Base-by-base conservation (phyloP, 2,329 filamentous ascomycete species). In the Ilyonectria robusta region DNA sequence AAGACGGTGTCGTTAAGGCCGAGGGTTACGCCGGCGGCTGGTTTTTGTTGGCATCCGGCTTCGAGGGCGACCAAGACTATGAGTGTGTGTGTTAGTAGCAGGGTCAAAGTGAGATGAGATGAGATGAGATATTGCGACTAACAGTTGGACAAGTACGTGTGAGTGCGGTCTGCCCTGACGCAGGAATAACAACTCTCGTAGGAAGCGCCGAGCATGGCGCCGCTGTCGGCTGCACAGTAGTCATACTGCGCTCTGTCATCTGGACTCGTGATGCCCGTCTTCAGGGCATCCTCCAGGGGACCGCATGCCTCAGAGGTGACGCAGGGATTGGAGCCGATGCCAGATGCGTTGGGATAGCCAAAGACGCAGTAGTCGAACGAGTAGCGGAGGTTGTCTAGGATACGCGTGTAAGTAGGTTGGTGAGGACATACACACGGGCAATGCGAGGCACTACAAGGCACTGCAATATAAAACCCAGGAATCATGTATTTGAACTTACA, bases 351-450 rank as follows among this genome's bases (percentile, higher is more conserved):
- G 15, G 84, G 86, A 63, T 82, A 86, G 10, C 83, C 85, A 71
- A 87, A 86, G 53, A 89, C 71, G 73, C 87, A 89, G 67, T 84
- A 84, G 62, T 85, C 81, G 50, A 88, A 81, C 13, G 84, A 80
- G 73, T 86, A 88, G 68, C 86, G 81, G 48, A 88, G 74, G 69
- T 89, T 89, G 69, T 89, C 87, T 88, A 50, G 72, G 15, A 13
- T 26, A 29, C 29, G 15, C 21, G 58, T 11, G 44, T 50, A 11
- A 21, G 42, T 10, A 47, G n/a, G 31, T 67, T 54, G 64, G 21
- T 21, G 21, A 21, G 21, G 21, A 21, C 21, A 21, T 21, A 21
- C 21, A 21, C 21, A 21, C 21, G 21, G 21, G 21, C 21, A 21
- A 21, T 21, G 21, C 21, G 21, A 21, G 21, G 21, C 21, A 21